Conservation (phyloP, 2,329 filamentous ascomycete genomes). For the Thielaviopsis populi region DNA sequence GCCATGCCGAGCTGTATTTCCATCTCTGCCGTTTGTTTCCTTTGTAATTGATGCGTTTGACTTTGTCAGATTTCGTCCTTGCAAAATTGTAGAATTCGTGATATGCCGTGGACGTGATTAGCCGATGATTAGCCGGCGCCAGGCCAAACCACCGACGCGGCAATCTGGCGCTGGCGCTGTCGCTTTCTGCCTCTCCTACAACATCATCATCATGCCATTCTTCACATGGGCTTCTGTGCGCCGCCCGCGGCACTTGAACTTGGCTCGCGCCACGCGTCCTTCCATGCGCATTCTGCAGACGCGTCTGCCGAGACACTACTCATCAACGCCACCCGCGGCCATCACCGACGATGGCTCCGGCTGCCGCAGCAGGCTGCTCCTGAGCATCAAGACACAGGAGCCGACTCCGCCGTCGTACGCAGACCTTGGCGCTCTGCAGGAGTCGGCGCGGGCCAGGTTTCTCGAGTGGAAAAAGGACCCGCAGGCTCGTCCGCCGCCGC, state of each 20-base stretch:
- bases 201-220: background rate
- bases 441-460: constrained; percentile 24
- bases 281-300: background rate
- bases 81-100: background rate
- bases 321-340: background rate
- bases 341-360: background rate
- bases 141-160: background rate
- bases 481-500: constrained; percentile 27
- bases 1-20: background rate
- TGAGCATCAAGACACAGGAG: background rate
- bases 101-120: background rate
- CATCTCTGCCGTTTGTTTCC: background rate
- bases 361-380: background rate
- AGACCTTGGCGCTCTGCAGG: constrained; percentile 15
- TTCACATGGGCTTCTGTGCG: background rate
- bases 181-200: background rate
- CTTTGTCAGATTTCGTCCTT: background rate
- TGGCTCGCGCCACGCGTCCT: background rate
- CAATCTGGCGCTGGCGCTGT: background rate
- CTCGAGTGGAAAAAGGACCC: constrained; percentile 25
- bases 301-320: background rate
- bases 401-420: background rate
- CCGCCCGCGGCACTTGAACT: background rate
- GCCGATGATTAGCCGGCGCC: background rate
- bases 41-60: constrained; percentile 5